A percentile compares a stretch with the other conserved stretches of the same genome.
Conservation (phyloP, 192 early-diverging fungal genomes). For the Umbelopsis isabellina region DNA sequence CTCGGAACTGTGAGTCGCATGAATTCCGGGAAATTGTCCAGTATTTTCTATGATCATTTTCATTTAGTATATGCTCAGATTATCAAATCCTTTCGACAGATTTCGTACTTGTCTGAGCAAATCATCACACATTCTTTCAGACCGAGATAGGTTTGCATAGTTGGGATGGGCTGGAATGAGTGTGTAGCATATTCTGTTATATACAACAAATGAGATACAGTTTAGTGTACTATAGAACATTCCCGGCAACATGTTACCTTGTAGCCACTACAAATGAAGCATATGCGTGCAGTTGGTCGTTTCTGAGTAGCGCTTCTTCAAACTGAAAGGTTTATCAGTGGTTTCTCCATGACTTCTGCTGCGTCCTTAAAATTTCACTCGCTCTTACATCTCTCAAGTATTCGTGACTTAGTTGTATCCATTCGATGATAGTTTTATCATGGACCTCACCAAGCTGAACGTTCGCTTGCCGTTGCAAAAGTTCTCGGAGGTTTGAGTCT, state of each 20-base stretch:
- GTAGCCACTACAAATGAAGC: not conserved
- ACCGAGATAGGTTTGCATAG: not conserved
- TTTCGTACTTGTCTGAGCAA: slow-evolving; percentile 6
- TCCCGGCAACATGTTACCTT: not conserved
- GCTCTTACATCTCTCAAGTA: slow-evolving; percentile 8
- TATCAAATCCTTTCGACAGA: not conserved
- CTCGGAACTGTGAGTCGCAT: not conserved
- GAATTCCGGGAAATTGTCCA: slow-evolving; percentile 7
- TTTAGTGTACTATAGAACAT: too few relatives aligned
- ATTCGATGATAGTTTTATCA: not conserved
- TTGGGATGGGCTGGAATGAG: slow-evolving; percentile 1
- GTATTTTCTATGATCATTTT: not conserved
- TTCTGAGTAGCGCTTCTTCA: not conserved
- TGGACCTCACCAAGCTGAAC: slow-evolving; percentile 3
- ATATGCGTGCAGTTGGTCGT: not conserved
- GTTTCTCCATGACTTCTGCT: not conserved
- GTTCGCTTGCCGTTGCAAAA: not conserved
- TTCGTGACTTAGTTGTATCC: not conserved
- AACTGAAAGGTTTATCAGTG: not conserved
- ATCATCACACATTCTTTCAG: not conserved
- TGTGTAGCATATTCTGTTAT: not conserved
- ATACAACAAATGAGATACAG: too few relatives aligned
- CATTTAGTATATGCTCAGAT: not conserved
- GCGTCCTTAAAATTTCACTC: too few relatives aligned
- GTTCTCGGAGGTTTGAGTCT: not conserved